Evolutionary conservation across 176 grass and related monocot genomes (phyloP).

Genomic region (Thalia dealbata): DNA sequence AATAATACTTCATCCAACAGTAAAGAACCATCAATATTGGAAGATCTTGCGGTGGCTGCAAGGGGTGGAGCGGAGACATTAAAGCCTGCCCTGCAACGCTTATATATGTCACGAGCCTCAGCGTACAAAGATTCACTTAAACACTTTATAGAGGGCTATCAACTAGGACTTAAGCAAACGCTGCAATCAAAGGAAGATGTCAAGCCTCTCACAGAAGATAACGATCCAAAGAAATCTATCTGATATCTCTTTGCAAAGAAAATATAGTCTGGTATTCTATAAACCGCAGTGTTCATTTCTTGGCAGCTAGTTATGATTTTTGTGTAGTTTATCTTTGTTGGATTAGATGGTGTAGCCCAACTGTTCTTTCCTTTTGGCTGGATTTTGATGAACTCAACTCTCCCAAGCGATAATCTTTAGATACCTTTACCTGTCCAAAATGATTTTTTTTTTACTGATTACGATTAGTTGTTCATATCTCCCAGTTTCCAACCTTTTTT

Average conservation of each 20-base stretch:
- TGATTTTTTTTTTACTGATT: too few species aligned
- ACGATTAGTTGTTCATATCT: too few species aligned
- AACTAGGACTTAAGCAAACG: conserved; percentile 32
- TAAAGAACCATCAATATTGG: conserved; percentile 22
- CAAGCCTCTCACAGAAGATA: neutral
- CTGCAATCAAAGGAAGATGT: conserved; percentile 26
- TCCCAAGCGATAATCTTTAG: too few species aligned
- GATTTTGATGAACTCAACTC: too few species aligned
- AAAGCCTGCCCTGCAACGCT: conserved; percentile 27
- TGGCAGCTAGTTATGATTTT: too few species aligned
- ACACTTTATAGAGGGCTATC: conserved; percentile 40
- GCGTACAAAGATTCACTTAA: conserved; percentile 28
- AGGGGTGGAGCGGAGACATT: conserved; percentile 38
- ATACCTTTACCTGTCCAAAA: too few species aligned
- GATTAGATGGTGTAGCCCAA: too few species aligned
- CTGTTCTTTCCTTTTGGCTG: too few species aligned
- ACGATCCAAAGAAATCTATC: conserved; percentile 16
- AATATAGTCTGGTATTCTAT: too few species aligned
- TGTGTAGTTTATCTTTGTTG: too few species aligned
- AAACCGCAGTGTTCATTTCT: too few species aligned
- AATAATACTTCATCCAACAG: neutral
- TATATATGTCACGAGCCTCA: conserved; percentile 36
- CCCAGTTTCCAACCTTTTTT: too few species aligned
- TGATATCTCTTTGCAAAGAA: neutral
- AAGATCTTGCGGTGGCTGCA: conserved; percentile 35